Percentiles rank a stretch among this genome's conserved stretches.
phyloP scores from a whole-genome alignment of 2,329 filamentous ascomycete species.

The Arthrocladium fulminans region DNA sequence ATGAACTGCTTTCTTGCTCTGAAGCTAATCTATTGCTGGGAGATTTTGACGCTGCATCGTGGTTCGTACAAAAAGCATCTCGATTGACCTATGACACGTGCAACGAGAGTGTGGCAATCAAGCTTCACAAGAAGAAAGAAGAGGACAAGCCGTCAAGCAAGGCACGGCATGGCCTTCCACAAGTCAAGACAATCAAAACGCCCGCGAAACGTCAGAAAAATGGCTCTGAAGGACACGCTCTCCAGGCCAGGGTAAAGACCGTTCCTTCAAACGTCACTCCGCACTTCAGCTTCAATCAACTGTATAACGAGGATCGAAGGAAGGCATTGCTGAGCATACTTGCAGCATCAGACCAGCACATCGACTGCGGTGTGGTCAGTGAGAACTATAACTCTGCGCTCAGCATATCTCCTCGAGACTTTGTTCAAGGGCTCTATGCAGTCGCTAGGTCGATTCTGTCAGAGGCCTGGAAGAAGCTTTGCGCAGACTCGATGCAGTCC shows the following conservation, averaged over 20 bases:
- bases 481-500: conserved; percentile 65
- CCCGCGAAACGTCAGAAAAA: conserved; percentile 2
- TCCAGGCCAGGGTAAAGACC: neutral
- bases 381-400: neutral
- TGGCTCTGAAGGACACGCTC: neutral
- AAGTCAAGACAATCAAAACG: neutral
- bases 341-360: neutral
- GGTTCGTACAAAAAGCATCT: conserved; percentile 3
- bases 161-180: neutral
- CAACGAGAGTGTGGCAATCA: neutral
- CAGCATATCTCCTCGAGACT: neutral
- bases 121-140: neutral
- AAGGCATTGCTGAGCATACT: conserved; percentile 29
- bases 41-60: conserved; percentile 7
- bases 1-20: conserved; percentile 1
- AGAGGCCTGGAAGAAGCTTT: conserved; percentile 31
- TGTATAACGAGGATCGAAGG: conserved; percentile 59
- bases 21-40: conserved; percentile 12
- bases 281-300: conserved; percentile 52
- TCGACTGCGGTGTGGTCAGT: neutral
- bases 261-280: conserved; percentile 35
- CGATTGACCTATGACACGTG: neutral
- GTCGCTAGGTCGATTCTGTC: conserved; percentile 1
- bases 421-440: conserved; percentile 6
- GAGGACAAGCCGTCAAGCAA: conserved; percentile 9